These are phyloP conservation scores for Blastomyces silverae DNA, from an alignment of 2,329 filamentous ascomycete genomes.

Conservation along the genomic window DNA sequence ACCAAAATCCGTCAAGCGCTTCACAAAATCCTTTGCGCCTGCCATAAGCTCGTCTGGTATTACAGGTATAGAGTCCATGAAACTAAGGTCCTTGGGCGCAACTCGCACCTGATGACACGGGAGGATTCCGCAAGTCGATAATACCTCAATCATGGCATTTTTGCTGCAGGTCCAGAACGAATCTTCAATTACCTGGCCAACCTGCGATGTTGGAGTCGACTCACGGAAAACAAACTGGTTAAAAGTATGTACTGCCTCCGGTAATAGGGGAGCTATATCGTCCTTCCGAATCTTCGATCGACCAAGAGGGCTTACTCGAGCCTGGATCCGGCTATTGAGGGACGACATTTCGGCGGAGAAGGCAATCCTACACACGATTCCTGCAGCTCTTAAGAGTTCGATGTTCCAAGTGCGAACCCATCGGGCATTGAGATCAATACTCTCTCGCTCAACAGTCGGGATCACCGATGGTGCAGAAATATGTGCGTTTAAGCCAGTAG, in stretches of 20 bases:
- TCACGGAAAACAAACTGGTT: constrained; percentile 84
- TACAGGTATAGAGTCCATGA: constrained; percentile 82
- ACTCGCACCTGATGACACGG: constrained; percentile 78
- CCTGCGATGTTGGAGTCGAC: constrained; percentile 77
- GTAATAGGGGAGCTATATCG: constrained; percentile 61
- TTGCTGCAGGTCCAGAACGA: constrained; percentile 92
- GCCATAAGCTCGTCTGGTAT: constrained; percentile 69
- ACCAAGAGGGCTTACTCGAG: constrained; percentile 34
- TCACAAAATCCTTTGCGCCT: constrained; percentile 63
- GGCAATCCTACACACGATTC: constrained; percentile 80
- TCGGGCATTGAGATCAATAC: constrained; percentile 90
- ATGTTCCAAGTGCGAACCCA: constrained; percentile 95
- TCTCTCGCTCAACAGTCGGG: constrained; percentile 92
- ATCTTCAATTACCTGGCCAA: constrained; percentile 84
- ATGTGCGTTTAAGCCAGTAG: constrained; percentile 86
- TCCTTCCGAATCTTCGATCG: constrained; percentile 53
- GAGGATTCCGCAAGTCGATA: constrained; percentile 80
- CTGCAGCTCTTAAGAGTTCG: constrained; percentile 83
- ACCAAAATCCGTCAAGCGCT: constrained; percentile 73
- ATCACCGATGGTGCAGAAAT: constrained; percentile 95
- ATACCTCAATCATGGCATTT: constrained; percentile 74
- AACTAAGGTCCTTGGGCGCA: constrained; percentile 62
- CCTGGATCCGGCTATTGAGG: constrained; percentile 56
- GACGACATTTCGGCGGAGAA: constrained; percentile 82
- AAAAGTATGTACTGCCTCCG: constrained; percentile 73